Conservation (phyloP, 176 grass and related monocot species). For the Aegilops bicornis region DNA sequence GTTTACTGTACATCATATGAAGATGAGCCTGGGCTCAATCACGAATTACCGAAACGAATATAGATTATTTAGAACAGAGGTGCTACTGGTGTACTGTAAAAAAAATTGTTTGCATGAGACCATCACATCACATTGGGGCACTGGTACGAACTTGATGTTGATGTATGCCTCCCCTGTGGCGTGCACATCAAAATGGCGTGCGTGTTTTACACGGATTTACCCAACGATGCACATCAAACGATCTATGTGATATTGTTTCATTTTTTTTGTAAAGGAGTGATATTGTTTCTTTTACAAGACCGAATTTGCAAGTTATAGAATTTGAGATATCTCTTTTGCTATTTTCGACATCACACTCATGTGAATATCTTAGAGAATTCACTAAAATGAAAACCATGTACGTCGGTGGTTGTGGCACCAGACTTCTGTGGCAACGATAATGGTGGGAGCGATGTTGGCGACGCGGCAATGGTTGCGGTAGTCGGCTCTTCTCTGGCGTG, state of each 20-base stretch:
- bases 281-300: no score
- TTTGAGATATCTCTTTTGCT: background rate
- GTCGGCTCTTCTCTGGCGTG: no score
- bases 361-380: background rate
- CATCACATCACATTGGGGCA: constrained; percentile 19
- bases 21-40: no score
- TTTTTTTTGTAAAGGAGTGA: no score
- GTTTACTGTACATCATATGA: no score
- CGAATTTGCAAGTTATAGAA: background rate
- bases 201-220: background rate
- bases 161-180: background rate
- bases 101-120: constrained; percentile 8
- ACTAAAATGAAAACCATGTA: background rate
- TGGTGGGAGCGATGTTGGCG: no score
- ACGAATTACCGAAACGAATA: background rate
- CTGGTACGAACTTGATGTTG: constrained; percentile 5
- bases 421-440: no score
- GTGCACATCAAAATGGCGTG: constrained; percentile 2
- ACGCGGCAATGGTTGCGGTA: no score
- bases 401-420: no score
- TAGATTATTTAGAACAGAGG: background rate
- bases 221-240: background rate
- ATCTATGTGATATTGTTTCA: background rate
- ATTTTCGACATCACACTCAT: background rate
- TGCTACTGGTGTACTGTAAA: background rate